Conservation (phyloP, 208 protist species). For the Acanthamoeba quina region DNA sequence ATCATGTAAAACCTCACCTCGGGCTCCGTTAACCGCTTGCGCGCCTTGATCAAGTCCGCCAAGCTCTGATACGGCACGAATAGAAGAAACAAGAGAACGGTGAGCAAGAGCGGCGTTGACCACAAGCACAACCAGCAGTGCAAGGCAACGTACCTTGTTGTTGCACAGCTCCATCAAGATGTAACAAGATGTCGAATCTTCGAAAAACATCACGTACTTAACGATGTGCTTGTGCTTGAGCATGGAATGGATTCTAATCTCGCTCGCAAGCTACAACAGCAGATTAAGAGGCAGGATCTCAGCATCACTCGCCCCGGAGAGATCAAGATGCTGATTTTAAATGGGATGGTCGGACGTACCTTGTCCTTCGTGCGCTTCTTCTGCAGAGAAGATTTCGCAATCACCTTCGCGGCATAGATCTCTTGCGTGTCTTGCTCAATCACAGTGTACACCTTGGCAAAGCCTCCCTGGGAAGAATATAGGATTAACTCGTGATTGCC, state of each 20-base stretch:
- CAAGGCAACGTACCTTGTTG: slow-evolving; percentile 86
- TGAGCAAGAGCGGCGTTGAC: background rate
- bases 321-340: background rate
- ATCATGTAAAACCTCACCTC: slow-evolving; percentile 96
- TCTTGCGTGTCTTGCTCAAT: slow-evolving; percentile 87
- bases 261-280: slow-evolving; percentile 91
- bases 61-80: too few species aligned
- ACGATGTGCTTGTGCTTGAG: slow-evolving; percentile 98
- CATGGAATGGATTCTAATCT: slow-evolving; percentile 98
- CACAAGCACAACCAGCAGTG: background rate
- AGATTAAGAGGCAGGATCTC: background rate
- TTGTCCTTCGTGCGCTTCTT: slow-evolving; percentile 97
- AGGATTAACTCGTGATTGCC: background rate
- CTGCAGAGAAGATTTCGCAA: slow-evolving; percentile 93
- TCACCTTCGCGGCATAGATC: slow-evolving; percentile 96
- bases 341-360: slow-evolving; percentile 75
- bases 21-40: slow-evolving; percentile 92
- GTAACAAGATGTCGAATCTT: slow-evolving; percentile 97
- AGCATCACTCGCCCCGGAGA: background rate
- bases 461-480: slow-evolving; percentile 92
- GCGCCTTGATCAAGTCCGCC: slow-evolving; percentile 96
- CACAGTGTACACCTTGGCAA: slow-evolving; percentile 97
- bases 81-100: too few species aligned
- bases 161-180: slow-evolving; percentile 98
- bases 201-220: slow-evolving; percentile 97